These are phyloP conservation scores for Phytopythium delawarense DNA, from an alignment of 352 stramenopile species.

Conservation along the genomic window DNA sequence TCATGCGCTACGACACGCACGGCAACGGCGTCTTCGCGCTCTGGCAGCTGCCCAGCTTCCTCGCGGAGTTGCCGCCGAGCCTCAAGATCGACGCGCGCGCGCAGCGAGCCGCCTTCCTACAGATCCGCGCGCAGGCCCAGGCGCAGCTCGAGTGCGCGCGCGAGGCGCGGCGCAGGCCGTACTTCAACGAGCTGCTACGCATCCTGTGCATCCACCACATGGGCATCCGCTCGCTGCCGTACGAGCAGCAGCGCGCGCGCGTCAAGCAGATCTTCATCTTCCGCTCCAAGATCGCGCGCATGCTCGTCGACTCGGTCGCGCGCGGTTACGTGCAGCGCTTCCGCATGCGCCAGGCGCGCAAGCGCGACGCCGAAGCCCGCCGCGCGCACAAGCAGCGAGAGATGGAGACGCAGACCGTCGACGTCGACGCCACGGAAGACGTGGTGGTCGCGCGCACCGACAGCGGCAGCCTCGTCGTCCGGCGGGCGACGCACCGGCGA, in stretches of 20 bases:
- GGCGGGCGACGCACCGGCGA: neutral
- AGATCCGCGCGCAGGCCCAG: slow-evolving; percentile 66
- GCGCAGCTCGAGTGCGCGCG: slow-evolving; percentile 31
- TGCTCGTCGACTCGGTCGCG: slow-evolving; percentile 67
- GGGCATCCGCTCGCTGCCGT: slow-evolving; percentile 71
- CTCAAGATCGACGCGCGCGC: slow-evolving; percentile 37
- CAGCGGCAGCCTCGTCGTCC: slow-evolving; percentile 1
- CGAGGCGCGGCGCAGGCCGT: slow-evolving; percentile 42
- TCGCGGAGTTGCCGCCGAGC: slow-evolving; percentile 47
- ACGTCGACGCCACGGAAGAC: neutral
- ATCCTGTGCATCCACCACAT: slow-evolving; percentile 77
- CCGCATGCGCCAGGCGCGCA: slow-evolving; percentile 23
- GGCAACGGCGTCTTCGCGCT: slow-evolving; percentile 55
- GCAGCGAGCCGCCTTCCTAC: slow-evolving; percentile 55
- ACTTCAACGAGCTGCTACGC: slow-evolving; percentile 76
- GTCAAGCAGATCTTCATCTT: slow-evolving; percentile 87
- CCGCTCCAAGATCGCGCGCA: slow-evolving; percentile 64
- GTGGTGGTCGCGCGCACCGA: neutral
- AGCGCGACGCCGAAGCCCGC: neutral
- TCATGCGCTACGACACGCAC: slow-evolving; percentile 53
- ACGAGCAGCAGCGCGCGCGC: slow-evolving; percentile 75
- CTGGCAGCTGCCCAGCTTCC: slow-evolving; percentile 59
- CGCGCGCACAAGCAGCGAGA: neutral
- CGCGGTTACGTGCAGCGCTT: slow-evolving; percentile 64
- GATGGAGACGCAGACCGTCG: slow-evolving; percentile 1